Evolutionary conservation across 495 filamentous ascomycete genomes (phyloP), one percentile per base, ranked within the genome.

Genomic region (Penicillium waksmanii): DNA sequence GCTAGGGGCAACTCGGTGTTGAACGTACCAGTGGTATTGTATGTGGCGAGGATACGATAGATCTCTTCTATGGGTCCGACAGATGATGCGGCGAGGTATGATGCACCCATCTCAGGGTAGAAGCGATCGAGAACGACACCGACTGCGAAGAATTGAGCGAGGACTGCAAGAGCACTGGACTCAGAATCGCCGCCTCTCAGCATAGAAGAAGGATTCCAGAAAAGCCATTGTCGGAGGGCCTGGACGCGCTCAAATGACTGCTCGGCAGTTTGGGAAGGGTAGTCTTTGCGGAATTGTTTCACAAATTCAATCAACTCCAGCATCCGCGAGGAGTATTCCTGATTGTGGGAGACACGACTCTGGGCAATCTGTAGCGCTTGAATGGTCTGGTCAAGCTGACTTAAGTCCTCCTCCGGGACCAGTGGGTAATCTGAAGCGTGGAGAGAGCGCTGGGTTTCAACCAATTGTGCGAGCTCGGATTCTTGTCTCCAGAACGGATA

Each of bases 61-160:
- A 92, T 93, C 66, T 93, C 86, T 68, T 92, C 90, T 34, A 93
- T 88, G 2, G 89, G 89, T 3, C 83, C 82, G 48, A 92, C 79
- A 4, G 87, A 86, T 67, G 94, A 74, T 63, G 89, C 87, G 19
- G 89, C 91, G 55, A 96, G 87, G 65, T 92, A 97, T 40, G 92
- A 88, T 19, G 91, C 89, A 51, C 91, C 94, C 57, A 96, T 84
- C 66, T 96, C 93, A 9, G 93, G 92, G 70, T 94, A 96, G 47
- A 97, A 84, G 33, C 90, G 89, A 73, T 97, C 96, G 71, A 98
- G 83, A 36, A 89, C 84, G 55, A 97, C 76, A 11, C 91, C 93
- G 33, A 91, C 84, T 4, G 91, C 92, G 71, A 96, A 97, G 74
- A 96, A 94, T 67, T 98, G 89, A 9, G 93, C 89, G 38, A 98